Base-by-base conservation (phyloP, 2,329 filamentous ascomycete genomes). In the Exserohilum rostratum region DNA sequence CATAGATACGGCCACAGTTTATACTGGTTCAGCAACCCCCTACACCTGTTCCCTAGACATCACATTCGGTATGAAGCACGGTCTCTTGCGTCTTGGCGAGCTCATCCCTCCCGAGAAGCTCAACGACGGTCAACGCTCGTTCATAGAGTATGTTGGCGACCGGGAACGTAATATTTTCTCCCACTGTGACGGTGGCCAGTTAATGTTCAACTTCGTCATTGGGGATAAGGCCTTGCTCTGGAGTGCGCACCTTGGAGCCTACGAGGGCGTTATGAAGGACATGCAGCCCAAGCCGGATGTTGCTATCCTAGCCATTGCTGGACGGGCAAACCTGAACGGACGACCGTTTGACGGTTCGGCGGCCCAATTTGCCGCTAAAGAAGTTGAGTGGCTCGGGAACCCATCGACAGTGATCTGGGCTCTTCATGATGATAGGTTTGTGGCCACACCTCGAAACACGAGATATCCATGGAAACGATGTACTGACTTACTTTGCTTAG, bases 361-460 rank as follows among this genome's bases (percentile, higher is more conserved):
- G 0, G 55, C 50, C 5, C 31, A 58, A 9, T 57, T 57, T 25
- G 55, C 55, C 2, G 38, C 37, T 11, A 39, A 25, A 15, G 27
- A 48, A 33, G 4, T 51, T 15, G n/a, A 37, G 6, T 51, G 42
- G 47, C 42, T 58, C 5, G 47, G 18, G 11, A 7, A 40, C 13
- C 55, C 50, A 13, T 12, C 46, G 27, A 58, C 11, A 11, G 55
- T 58, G 2, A 58, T 58, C n/a, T 58, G 55, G 55, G 47, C 31
- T 18, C 12, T 58, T 33, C 47, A 54, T 17, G 55, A 58, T 35
- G 50, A 54, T 11, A 50, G 35, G 42, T 43, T 25, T 7, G 22
- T 25, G 22, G 22, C 7, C 22, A 7, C 22, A 4, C 4, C 7
- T 7, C 7, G 22, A 25, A 25, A 5, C 22, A 25, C 22, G 7